phyloP scores from a whole-genome alignment of 352 stramenopile genomes.

The Phytophthora pini region DNA sequence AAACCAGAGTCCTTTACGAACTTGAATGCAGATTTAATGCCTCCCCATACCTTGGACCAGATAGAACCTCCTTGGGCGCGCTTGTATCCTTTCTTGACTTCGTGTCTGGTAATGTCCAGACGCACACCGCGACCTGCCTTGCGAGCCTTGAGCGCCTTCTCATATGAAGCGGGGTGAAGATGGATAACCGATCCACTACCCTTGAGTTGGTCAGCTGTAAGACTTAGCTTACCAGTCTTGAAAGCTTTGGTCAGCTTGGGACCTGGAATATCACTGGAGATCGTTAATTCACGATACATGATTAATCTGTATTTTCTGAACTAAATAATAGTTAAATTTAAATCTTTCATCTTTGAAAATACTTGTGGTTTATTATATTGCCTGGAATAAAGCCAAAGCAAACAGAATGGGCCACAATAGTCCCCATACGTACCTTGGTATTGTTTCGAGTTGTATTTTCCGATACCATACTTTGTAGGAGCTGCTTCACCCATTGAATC shows the following conservation, averaged over 20 bases:
- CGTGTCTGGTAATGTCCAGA: background rate
- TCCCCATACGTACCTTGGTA: conserved; percentile 22
- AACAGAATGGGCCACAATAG: conserved; percentile 17
- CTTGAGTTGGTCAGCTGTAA: no score
- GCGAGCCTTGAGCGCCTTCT: no score
- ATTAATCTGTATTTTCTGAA: background rate
- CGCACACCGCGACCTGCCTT: background rate
- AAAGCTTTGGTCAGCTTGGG: background rate
- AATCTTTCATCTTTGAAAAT: conserved; percentile 19
- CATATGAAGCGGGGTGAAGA: no score
- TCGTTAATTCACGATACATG: background rate
- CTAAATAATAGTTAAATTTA: conserved; percentile 9
- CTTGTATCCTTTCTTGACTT: no score
- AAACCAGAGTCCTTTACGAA: conserved; percentile 18
- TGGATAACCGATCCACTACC: no score
- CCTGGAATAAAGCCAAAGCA: conserved; percentile 21
- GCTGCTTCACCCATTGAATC: conserved; percentile 31
- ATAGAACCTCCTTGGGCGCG: conserved; percentile 6
- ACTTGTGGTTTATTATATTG: conserved; percentile 17
- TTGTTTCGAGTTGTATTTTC: conserved; percentile 17
- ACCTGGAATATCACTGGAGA: no score
- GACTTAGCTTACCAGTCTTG: background rate
- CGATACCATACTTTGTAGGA: conserved; percentile 12
- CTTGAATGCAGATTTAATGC: conserved; percentile 26
- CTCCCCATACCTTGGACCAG: conserved; percentile 1